A percentile compares a stretch with the other conserved stretches of the same genome.
These are phyloP conservation scores for Lyophyllum atratum DNA, from an alignment of 768 basidiomycete genomes.

Conservation along the genomic window DNA sequence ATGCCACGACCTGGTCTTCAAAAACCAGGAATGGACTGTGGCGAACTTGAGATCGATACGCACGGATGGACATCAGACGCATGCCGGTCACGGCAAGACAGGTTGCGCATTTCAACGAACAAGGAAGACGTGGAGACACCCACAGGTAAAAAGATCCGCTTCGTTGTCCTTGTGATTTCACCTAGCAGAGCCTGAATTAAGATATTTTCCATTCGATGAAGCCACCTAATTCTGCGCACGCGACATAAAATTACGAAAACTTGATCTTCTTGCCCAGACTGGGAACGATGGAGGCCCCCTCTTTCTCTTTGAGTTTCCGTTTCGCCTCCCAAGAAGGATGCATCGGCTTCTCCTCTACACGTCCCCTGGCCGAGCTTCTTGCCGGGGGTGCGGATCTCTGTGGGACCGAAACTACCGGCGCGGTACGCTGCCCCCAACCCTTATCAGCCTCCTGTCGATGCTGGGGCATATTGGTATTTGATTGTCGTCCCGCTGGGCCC, in stretches of 20 bases:
- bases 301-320: constrained; percentile 72
- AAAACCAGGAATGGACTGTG: neutral
- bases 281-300: constrained; percentile 59
- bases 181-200: neutral
- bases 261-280: constrained; percentile 87
- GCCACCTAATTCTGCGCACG: constrained; percentile 7
- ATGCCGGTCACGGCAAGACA: neutral
- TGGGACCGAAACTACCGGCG: constrained; percentile 2
- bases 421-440: constrained; percentile 28
- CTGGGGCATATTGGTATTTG: constrained; percentile 18
- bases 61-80: neutral
- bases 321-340: constrained; percentile 99
- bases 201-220: constrained; percentile 1
- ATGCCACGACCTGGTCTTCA: neutral
- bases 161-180: neutral
- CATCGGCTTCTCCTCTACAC: constrained; percentile 43
- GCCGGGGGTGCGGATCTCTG: neutral
- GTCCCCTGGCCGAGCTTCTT: constrained; percentile 5
- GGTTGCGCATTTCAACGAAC: neutral
- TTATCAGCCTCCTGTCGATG: constrained; percentile 23
- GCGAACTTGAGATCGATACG: neutral
- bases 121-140: neutral
- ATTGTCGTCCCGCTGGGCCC: neutral
- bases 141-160: neutral
- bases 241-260: constrained; percentile 38